Base-by-base conservation (phyloP, 768 basidiomycete species). In the Pholiota microspora region DNA sequence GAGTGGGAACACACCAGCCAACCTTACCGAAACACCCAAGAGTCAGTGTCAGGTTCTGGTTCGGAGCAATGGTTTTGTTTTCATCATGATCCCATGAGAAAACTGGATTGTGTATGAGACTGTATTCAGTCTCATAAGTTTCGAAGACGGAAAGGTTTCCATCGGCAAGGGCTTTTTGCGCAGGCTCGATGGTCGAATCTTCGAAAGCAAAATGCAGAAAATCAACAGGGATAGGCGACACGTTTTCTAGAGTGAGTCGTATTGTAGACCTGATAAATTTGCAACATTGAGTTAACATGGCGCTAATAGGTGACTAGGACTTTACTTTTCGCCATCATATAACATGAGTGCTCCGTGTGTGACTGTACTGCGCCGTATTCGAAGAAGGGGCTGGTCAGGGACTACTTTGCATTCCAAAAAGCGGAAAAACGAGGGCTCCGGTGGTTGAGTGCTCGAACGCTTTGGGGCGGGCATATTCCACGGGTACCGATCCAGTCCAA, bases 271-370 rank as follows among this genome's bases (percentile, higher is more conserved):
- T 98, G 60, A 2, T 42, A 45, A 51, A 49, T 38, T 1, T 27
- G 13, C 38, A 28, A 12, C 21, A 5, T 21, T 55, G 15, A 40
- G 52, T 64, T 46, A 58, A 49, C 18, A 16, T n/a, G 23, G 36
- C 10, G 45, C 21, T 34, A 45, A 57, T 53, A 46, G 34, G 48
- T n/a, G 5, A 13, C 13, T 58, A 32, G 18, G 31, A 13, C 72
- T 85, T 56, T 58, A 94, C 95, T 73, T 85, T 74, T 99, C 97
- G 29, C 97, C 97, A 45, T 96, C 84, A 64, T 96, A 98, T 48
- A 98, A 74, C 92, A 97, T 96, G 23, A 98, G 74, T 0, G 95
- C 93, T 1, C 93, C 94, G 61, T 97, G 94, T 1, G 90, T 95
- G 18, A 97, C 73, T n/a, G 91, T 92, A 13, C 88, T 91, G 65